Evolutionary conservation across 306 rosid species (phyloP).

Genomic region (Casuarina equisetifolia): DNA sequence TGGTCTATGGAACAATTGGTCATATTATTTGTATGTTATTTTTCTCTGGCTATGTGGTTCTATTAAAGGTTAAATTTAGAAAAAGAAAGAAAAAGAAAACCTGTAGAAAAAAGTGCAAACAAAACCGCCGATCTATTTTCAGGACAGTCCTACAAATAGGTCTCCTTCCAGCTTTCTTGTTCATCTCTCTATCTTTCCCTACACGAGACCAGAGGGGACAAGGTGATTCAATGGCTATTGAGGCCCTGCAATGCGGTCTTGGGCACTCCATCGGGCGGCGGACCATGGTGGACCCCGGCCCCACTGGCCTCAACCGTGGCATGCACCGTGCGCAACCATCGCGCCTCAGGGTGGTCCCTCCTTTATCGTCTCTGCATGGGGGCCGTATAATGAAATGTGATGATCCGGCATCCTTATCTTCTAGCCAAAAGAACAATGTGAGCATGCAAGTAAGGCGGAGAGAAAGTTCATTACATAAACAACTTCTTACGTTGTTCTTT

Average conservation of each 20-base stretch:
- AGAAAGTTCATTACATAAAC: neutral
- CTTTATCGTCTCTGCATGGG: neutral
- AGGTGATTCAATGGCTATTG: conserved; percentile 39
- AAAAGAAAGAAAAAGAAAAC: no score
- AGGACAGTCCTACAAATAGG: neutral
- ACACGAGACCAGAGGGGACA: conserved; percentile 46
- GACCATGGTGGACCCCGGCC: conserved; percentile 28
- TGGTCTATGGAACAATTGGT: no score
- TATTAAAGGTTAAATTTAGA: no score
- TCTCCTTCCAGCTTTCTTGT: conserved; percentile 23
- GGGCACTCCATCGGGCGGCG: conserved; percentile 19
- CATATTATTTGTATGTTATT: no score
- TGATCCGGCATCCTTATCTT: neutral
- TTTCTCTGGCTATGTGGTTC: no score
- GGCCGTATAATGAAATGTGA: neutral
- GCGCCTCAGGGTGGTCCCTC: conserved; percentile 30
- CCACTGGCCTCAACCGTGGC: conserved; percentile 27
- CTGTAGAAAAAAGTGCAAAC: no score
- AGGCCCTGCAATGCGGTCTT: conserved; percentile 45
- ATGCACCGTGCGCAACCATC: conserved; percentile 42
- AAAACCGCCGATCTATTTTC: no score
- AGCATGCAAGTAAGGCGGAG: neutral
- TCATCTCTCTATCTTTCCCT: neutral
- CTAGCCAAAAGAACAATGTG: neutral
- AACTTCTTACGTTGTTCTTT: conserved; percentile 1